Percentiles rank a stretch among this genome's conserved stretches.
Evolutionary conservation across 2,329 filamentous ascomycete genomes (phyloP).

Genomic region (Ilyonectria robusta): DNA sequence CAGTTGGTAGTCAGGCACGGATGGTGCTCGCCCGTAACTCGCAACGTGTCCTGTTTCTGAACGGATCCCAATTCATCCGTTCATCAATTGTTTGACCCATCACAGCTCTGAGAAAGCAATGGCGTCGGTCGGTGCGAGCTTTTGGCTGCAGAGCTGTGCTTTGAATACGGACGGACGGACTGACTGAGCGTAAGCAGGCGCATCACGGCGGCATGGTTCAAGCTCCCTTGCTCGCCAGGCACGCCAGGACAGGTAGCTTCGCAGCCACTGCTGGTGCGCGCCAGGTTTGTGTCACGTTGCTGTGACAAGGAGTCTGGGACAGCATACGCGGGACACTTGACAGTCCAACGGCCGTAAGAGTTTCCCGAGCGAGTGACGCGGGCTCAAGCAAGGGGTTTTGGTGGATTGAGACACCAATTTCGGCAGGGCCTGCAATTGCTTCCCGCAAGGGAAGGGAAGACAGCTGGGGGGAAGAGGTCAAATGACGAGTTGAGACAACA

Average conservation of each 20-base stretch:
- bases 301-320: slow-evolving; percentile 20
- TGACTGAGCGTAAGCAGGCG: slow-evolving; percentile 11
- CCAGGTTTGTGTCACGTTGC: slow-evolving; percentile 21
- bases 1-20: slow-evolving; percentile 19
- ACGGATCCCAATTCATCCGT: slow-evolving; percentile 22
- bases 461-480: slow-evolving; percentile 9
- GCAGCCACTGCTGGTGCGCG: slow-evolving; percentile 16
- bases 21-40: slow-evolving; percentile 13
- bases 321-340: slow-evolving; percentile 12
- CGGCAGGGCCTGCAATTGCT: slow-evolving; percentile 22
- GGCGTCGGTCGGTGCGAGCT: slow-evolving; percentile 6
- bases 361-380: slow-evolving; percentile 17
- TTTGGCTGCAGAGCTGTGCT: slow-evolving; percentile 3
- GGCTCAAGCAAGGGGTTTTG: slow-evolving; percentile 18
- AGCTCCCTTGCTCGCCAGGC: slow-evolving; percentile 23
- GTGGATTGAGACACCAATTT: slow-evolving; percentile 33
- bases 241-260: slow-evolving; percentile 18
- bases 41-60: background rate
- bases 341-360: slow-evolving; percentile 6
- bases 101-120: slow-evolving; percentile 5
- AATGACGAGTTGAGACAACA: slow-evolving; percentile 22
- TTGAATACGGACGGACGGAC: slow-evolving; percentile 11
- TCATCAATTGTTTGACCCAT: slow-evolving; percentile 1
- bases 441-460: slow-evolving; percentile 8
- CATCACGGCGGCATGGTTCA: slow-evolving; percentile 14